phyloP scores from a whole-genome alignment of 208 protist species.

The Leishmania tropica region DNA sequence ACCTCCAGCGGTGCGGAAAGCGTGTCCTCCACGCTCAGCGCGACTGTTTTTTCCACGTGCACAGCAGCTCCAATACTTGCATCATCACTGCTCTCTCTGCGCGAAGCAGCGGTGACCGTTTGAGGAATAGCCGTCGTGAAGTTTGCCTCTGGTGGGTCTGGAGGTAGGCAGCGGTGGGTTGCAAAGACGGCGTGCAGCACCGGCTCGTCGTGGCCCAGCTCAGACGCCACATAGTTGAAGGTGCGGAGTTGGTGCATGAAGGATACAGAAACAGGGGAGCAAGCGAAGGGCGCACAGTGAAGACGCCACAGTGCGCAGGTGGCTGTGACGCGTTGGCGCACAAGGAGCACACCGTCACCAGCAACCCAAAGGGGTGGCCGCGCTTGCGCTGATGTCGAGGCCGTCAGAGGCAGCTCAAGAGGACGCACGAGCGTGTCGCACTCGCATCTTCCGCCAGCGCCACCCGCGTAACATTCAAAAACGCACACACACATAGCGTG shows the following conservation, averaged over 20 bases:
- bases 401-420: neutral
- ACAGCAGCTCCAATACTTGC: neutral
- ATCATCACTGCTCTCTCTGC: neutral
- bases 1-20: neutral
- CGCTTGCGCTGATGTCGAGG: neutral
- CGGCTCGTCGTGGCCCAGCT: slow-evolving; percentile 18
- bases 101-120: neutral
- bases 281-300: neutral
- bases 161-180: slow-evolving; percentile 24
- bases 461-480: neutral
- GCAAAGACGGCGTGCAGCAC: slow-evolving; percentile 37
- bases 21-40: neutral
- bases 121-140: slow-evolving; percentile 24
- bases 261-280: neutral
- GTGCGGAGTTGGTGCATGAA: slow-evolving; percentile 26
- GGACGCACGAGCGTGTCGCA: neutral
- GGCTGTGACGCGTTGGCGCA: neutral
- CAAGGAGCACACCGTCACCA: neutral
- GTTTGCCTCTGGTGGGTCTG: neutral
- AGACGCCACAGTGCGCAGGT: neutral
- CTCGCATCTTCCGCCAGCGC: neutral
- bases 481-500: neutral
- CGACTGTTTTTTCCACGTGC: neutral
- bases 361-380: neutral
- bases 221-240: slow-evolving; percentile 28